Conservation (phyloP, 2,329 filamentous ascomycete genomes). For the Botrytis sinoallii region DNA sequence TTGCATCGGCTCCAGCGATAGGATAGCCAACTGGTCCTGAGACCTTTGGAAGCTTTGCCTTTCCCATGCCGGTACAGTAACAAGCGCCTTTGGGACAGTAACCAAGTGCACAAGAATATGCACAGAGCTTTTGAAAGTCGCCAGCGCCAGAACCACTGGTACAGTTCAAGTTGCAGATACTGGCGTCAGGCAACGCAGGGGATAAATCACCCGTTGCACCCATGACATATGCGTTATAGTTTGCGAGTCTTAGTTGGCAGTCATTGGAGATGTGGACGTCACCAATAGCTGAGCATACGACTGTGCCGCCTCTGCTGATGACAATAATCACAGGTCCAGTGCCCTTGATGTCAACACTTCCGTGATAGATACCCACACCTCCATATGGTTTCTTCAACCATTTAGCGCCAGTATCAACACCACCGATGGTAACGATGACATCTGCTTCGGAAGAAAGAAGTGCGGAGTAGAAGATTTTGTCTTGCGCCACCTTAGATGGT, state of each 20-base stretch:
- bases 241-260: neutral
- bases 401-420: neutral
- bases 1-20: neutral
- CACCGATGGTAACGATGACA: neutral
- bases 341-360: neutral
- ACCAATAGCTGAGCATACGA: neutral
- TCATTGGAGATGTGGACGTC: neutral
- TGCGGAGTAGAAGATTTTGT: conserved; percentile 9
- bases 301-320: neutral
- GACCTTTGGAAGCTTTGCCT: neutral
- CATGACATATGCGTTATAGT: conserved; percentile 7
- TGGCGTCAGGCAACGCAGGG: neutral
- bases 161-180: conserved; percentile 13
- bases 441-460: neutral
- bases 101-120: conserved; percentile 31
- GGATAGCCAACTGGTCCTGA: neutral
- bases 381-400: neutral
- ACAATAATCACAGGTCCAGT: neutral
- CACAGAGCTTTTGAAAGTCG: conserved; percentile 40
- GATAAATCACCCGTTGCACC: neutral
- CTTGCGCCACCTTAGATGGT: neutral
- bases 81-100: conserved; percentile 26
- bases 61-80: conserved; percentile 7
- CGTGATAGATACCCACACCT: conserved; percentile 6
- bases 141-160: conserved; percentile 32